Evolutionary conservation across 495 filamentous ascomycete species (phyloP).

Genomic region (Chlorociboria aeruginascens): DNA sequence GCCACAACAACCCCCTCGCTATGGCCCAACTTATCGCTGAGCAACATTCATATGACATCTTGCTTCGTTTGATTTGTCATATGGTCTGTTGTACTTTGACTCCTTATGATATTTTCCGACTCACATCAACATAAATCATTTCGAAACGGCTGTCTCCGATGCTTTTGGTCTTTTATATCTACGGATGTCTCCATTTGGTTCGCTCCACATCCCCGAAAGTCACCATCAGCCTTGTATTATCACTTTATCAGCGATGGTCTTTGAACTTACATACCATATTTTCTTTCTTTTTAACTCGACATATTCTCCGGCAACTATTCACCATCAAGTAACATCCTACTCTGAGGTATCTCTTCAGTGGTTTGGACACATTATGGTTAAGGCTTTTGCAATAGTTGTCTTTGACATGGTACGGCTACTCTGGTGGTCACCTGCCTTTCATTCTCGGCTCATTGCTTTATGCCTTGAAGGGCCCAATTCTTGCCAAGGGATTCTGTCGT

Average conservation of each 20-base stretch:
- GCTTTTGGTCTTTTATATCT: slow-evolving; percentile 21
- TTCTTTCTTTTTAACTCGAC: slow-evolving; percentile 22
- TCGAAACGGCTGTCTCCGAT: slow-evolving; percentile 15
- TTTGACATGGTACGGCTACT: slow-evolving; percentile 13
- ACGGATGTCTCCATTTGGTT: slow-evolving; percentile 19
- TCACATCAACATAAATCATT: slow-evolving; percentile 16
- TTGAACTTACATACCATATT: slow-evolving; percentile 22
- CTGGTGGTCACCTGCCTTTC: slow-evolving; percentile 5
- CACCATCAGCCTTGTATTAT: slow-evolving; percentile 23
- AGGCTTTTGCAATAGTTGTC: slow-evolving; percentile 33
- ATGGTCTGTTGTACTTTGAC: slow-evolving; percentile 15
- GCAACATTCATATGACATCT: slow-evolving; percentile 12
- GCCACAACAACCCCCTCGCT: slow-evolving; percentile 32
- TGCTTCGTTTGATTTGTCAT: slow-evolving; percentile 12
- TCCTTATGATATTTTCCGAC: slow-evolving; percentile 12
- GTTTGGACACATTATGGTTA: slow-evolving; percentile 51
- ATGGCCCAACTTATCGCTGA: slow-evolving; percentile 40
- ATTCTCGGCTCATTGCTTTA: slow-evolving; percentile 9
- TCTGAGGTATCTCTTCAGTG: slow-evolving; percentile 33
- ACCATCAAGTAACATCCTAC: slow-evolving; percentile 47
- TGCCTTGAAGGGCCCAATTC: slow-evolving; percentile 11
- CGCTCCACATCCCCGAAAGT: slow-evolving; percentile 19
- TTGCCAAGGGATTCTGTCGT: slow-evolving; percentile 6
- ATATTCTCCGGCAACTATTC: slow-evolving; percentile 43
- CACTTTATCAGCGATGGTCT: slow-evolving; percentile 17